These are phyloP conservation scores for Choiromyces venosus DNA, from an alignment of 495 filamentous ascomycete species.

Conservation along the genomic window DNA sequence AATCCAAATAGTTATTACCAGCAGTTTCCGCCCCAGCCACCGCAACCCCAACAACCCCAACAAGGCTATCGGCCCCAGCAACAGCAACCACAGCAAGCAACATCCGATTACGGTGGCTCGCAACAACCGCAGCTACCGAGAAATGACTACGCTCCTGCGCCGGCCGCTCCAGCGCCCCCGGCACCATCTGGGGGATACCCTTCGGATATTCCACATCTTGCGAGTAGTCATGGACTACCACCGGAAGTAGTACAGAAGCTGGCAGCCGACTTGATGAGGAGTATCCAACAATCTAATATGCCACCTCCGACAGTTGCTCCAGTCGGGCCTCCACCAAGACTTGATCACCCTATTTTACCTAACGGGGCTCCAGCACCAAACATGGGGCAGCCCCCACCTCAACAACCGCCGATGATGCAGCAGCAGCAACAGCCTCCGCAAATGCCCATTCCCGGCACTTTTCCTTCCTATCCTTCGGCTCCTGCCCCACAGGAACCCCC, in stretches of 20 bases:
- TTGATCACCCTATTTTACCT: conserved; percentile 10
- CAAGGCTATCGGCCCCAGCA: conserved; percentile 7
- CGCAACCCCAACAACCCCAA: conserved; percentile 11
- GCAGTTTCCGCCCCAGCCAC: conserved; percentile 10
- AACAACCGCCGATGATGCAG: conserved; percentile 11
- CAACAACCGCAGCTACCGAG: conserved; percentile 17
- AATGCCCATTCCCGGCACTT: conserved; percentile 14
- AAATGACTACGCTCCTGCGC: conserved; percentile 15
- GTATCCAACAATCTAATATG: conserved; percentile 18
- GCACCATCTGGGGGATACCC: conserved; percentile 18
- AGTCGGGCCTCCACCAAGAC: conserved; percentile 14
- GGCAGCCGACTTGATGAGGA: conserved; percentile 29
- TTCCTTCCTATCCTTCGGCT: conserved; percentile 14
- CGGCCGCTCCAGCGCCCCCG: conserved; percentile 9
- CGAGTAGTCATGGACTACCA: conserved; percentile 19
- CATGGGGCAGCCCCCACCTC: conserved; percentile 18
- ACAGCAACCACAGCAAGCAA: neutral
- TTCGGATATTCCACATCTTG: conserved; percentile 22
- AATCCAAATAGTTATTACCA: conserved; percentile 17
- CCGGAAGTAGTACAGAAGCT: conserved; percentile 31
- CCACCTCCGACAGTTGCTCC: conserved; percentile 7
- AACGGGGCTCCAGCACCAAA: conserved; percentile 15
- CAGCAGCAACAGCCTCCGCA: conserved; percentile 11
- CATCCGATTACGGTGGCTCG: conserved; percentile 4
- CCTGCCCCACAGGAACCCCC: conserved; percentile 20